phyloP scores from a whole-genome alignment of 495 filamentous ascomycete genomes.

The Bacidia gigantensis region DNA sequence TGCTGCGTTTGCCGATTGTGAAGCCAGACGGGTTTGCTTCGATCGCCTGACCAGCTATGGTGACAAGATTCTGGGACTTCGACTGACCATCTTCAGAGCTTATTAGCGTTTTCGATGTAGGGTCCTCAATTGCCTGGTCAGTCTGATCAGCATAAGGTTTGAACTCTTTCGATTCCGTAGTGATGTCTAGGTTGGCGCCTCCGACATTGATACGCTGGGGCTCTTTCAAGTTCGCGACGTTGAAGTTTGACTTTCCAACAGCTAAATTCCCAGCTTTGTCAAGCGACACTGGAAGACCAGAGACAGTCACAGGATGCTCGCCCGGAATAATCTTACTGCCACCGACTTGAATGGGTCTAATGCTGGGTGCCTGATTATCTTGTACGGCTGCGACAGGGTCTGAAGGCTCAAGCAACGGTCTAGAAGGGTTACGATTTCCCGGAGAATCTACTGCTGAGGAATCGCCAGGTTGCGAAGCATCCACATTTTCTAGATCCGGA shows the following conservation, averaged over 20 bases:
- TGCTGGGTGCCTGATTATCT: too few relatives aligned
- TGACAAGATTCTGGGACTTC: not conserved
- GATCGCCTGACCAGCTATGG: constrained; percentile 7
- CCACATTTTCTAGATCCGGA: too few relatives aligned
- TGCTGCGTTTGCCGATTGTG: not conserved
- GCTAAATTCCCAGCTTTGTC: not conserved
- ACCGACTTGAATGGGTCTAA: not conserved
- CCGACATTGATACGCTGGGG: not conserved
- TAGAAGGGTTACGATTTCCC: too few relatives aligned
- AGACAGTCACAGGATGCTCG: not conserved
- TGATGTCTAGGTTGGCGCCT: not conserved
- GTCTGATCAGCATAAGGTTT: not conserved
- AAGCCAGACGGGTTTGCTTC: constrained; percentile 5
- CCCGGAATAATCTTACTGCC: not conserved
- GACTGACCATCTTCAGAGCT: too few relatives aligned
- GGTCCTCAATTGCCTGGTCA: too few relatives aligned
- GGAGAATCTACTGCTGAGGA: too few relatives aligned
- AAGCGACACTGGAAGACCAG: not conserved
- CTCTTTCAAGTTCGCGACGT: not conserved
- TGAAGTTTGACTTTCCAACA: not conserved
- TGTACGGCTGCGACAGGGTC: too few relatives aligned
- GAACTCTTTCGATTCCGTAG: not conserved
- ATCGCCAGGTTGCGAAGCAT: too few relatives aligned
- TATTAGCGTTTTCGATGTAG: too few relatives aligned
- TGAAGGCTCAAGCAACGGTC: too few relatives aligned